Evolutionary conservation across 225 moss, liverwort and hornwort genomes (phyloP).

Genomic region (Antitrichia curtipendula): DNA sequence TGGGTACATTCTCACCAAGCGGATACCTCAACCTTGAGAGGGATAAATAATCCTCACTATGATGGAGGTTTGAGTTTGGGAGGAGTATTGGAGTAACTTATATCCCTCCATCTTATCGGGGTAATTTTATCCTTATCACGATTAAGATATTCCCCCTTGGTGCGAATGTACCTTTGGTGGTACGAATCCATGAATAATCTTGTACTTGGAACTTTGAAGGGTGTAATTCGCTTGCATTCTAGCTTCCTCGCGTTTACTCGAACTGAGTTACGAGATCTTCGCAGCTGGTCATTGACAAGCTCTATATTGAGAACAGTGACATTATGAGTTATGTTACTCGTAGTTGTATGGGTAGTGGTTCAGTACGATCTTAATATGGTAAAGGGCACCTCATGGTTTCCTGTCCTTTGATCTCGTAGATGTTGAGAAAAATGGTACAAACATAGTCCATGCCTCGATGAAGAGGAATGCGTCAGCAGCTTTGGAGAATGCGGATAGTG

Average conservation of each 20-base stretch:
- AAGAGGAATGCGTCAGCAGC: conserved; percentile 27
- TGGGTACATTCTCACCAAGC: not conserved
- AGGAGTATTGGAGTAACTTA: not conserved
- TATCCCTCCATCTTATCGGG: not conserved
- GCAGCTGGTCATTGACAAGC: not conserved
- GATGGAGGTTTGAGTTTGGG: not conserved
- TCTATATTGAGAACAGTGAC: not conserved
- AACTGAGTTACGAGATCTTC: not conserved
- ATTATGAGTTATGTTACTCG: not conserved
- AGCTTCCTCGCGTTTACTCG: not conserved
- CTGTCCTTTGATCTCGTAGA: not conserved
- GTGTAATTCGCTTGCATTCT: not conserved
- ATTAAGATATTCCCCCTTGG: not conserved
- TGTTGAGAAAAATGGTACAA: conserved; percentile 13
- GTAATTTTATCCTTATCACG: not conserved
- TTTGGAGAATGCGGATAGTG: conserved; percentile 28
- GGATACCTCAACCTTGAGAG: not conserved
- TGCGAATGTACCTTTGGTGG: not conserved
- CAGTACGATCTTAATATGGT: not conserved
- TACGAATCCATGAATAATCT: not conserved
- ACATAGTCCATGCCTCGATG: not conserved
- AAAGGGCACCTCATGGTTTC: not conserved
- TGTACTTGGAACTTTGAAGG: not conserved
- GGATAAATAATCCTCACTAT: not conserved
- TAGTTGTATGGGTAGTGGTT: not conserved